phyloP scores from a whole-genome alignment of 495 filamentous ascomycete species.

The Podospora pseudopauciseta region DNA sequence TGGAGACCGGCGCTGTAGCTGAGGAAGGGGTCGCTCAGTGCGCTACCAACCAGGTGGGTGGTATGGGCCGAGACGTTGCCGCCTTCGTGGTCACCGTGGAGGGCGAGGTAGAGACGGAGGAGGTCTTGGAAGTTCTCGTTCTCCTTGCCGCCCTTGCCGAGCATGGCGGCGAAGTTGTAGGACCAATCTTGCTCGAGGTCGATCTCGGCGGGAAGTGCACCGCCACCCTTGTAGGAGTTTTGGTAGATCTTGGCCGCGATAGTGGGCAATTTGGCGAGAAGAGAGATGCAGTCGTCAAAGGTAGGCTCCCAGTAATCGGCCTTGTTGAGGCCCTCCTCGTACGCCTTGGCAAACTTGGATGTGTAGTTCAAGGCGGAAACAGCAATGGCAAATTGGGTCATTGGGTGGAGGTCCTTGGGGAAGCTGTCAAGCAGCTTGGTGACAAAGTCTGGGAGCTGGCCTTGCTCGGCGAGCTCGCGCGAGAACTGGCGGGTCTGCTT shows the following conservation, averaged over 20 bases:
- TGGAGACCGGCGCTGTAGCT: slow-evolving; percentile 94
- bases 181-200: slow-evolving; percentile 91
- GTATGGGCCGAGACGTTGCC: slow-evolving; percentile 96
- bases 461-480: slow-evolving; percentile 81
- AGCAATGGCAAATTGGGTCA: slow-evolving; percentile 95
- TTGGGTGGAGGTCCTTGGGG: slow-evolving; percentile 84
- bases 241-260: slow-evolving; percentile 98
- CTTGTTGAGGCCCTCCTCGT: slow-evolving; percentile 86
- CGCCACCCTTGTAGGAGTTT: slow-evolving; percentile 74
- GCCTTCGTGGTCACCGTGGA: slow-evolving; percentile 97
- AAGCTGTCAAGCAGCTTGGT: slow-evolving; percentile 86
- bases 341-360: slow-evolving; percentile 86
- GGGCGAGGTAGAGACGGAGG: slow-evolving; percentile 85
- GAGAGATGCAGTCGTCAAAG: slow-evolving; percentile 90
- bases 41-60: slow-evolving; percentile 96
- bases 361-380: slow-evolving; percentile 91
- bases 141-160: slow-evolving; percentile 81
- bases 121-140: slow-evolving; percentile 95
- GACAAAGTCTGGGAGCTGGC: slow-evolving; percentile 77
- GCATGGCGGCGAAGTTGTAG: slow-evolving; percentile 95
- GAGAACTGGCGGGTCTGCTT: slow-evolving; percentile 77
- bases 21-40: slow-evolving; percentile 90
- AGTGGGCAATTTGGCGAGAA: slow-evolving; percentile 93
- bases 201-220: slow-evolving; percentile 69
- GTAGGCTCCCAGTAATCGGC: slow-evolving; percentile 98